phyloP scores from a whole-genome alignment of 345 rosid species.

The Mercurialis annua region DNA sequence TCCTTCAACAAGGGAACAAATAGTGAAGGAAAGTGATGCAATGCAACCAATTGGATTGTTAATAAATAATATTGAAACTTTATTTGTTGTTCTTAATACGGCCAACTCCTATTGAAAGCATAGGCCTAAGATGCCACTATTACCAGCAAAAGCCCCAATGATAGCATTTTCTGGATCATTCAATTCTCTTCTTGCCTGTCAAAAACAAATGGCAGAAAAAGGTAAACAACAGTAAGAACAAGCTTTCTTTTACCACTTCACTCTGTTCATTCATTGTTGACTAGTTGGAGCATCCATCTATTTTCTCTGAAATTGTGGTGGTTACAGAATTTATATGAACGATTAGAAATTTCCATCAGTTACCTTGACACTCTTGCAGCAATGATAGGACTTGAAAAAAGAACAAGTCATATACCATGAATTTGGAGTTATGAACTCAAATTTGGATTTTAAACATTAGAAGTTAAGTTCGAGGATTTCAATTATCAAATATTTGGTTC shows the following conservation, averaged over 20 bases:
- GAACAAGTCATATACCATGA: no score
- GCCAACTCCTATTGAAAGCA: neutral
- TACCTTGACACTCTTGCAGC: neutral
- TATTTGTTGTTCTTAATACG: neutral
- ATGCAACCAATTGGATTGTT: neutral
- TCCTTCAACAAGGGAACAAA: neutral
- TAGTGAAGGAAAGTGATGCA: no score
- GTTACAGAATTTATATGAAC: neutral
- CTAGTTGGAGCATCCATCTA: neutral
- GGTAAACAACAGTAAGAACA: neutral
- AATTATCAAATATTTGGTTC: no score
- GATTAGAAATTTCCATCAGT: neutral
- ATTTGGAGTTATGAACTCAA: no score
- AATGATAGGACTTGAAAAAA: neutral
- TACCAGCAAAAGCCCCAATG: constrained; percentile 93
- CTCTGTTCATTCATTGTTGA: neutral
- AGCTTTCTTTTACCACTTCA: neutral
- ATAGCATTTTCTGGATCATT: constrained; percentile 91
- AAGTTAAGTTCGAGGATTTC: no score
- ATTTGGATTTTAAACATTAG: no score
- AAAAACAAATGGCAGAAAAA: constrained; percentile 3
- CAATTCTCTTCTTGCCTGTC: constrained; percentile 74
- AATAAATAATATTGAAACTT: neutral
- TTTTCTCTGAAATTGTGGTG: neutral
- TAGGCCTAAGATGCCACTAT: neutral